Conservation (phyloP, 2,329 filamentous ascomycete species). For the Aspergillus viridinutans region DNA sequence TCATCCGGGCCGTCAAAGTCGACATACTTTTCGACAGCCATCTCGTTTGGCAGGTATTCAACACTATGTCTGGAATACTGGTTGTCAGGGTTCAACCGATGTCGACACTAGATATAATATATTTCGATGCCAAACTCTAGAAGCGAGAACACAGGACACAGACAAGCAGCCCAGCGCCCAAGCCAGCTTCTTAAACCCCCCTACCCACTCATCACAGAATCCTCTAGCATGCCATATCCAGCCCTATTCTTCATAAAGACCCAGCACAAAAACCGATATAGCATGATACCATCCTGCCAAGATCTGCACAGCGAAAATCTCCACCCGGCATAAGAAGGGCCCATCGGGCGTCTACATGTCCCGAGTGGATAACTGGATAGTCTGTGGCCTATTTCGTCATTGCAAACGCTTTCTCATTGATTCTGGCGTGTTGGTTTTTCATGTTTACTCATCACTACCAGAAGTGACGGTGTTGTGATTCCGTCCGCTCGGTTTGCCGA, state of each 20-base stretch:
- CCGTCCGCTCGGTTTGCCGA: not conserved
- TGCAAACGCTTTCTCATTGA: not conserved
- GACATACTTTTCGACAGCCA: conserved; percentile 1
- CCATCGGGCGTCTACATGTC: not conserved
- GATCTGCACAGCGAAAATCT: not conserved
- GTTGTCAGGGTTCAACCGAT: not conserved
- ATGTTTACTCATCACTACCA: not conserved
- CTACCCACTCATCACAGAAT: not conserved
- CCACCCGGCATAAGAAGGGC: not conserved
- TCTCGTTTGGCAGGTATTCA: not conserved
- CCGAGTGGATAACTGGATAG: not conserved
- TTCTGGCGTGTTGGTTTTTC: not conserved
- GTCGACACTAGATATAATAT: not conserved
- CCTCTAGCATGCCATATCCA: not conserved
- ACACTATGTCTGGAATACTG: not conserved
- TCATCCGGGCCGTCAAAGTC: conserved; percentile 9
- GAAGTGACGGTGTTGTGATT: not conserved
- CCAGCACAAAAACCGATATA: not conserved
- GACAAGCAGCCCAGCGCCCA: not conserved
- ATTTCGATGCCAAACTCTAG: not conserved
- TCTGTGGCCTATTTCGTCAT: not conserved
- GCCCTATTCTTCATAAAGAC: not conserved
- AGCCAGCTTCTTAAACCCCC: not conserved
- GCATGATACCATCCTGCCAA: not conserved
- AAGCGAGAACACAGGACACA: not conserved